A percentile compares a stretch with the other conserved stretches of the same genome.
Conservation (phyloP, 2,329 filamentous ascomycete genomes). For the Microascus cirrosus region DNA sequence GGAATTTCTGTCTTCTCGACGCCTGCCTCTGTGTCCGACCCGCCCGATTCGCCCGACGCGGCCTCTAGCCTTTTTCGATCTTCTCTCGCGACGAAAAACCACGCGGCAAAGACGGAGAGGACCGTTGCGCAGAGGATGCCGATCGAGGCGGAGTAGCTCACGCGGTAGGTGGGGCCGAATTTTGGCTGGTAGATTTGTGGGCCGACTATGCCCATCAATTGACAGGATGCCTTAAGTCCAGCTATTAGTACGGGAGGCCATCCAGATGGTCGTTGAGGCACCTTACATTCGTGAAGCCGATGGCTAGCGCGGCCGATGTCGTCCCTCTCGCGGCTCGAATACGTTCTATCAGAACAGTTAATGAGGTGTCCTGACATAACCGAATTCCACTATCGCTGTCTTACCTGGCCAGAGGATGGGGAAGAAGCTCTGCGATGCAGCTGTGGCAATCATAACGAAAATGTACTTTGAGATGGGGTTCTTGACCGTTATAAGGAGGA, state of each 20-base stretch:
- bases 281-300: constrained; percentile 21
- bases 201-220: constrained; percentile 24
- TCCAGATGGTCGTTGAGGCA: not conserved
- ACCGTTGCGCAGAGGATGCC: constrained; percentile 18
- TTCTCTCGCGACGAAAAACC: constrained; percentile 11
- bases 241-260: not conserved
- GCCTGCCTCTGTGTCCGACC: not conserved
- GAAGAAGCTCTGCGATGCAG: constrained; percentile 24
- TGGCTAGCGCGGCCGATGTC: constrained; percentile 23
- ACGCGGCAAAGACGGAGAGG: constrained; percentile 9
- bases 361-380: not conserved
- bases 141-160: constrained; percentile 23
- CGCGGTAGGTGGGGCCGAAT: constrained; percentile 24
- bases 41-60: not conserved
- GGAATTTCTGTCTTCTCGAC: not conserved
- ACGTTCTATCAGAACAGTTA: constrained; percentile 13
- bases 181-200: constrained; percentile 26
- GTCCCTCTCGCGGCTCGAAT: constrained; percentile 25
- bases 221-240: constrained; percentile 13
- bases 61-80: constrained; percentile 7
- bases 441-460: constrained; percentile 25
- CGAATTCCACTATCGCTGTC: not conserved
- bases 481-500: constrained; percentile 23
- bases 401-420: constrained; percentile 24
- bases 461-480: constrained; percentile 22